Conservation (phyloP, 495 filamentous ascomycete species). For the Penicillium goetzii region DNA sequence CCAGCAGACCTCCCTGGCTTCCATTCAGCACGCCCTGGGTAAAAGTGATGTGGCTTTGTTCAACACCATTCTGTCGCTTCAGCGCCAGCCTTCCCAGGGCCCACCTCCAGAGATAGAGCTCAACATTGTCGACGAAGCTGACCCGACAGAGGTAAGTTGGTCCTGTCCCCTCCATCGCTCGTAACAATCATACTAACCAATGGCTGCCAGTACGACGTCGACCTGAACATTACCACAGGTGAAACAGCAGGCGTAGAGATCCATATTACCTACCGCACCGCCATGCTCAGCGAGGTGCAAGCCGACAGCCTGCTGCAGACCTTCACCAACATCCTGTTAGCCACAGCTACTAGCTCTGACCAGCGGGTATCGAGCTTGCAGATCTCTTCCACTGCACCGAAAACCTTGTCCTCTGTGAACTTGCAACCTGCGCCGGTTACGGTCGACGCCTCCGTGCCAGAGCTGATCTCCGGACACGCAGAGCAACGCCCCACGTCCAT, state of each 20-base stretch:
- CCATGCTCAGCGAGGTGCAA: constrained; percentile 1
- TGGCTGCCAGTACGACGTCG: constrained; percentile 9
- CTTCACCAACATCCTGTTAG: constrained; percentile 7
- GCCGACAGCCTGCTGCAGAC: constrained; percentile 7
- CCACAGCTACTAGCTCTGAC: not conserved
- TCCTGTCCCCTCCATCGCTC: not conserved
- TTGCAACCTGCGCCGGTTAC: not conserved
- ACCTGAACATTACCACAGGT: constrained; percentile 40
- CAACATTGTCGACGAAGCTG: constrained; percentile 6
- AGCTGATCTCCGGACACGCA: constrained; percentile 1
- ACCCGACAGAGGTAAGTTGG: constrained; percentile 49
- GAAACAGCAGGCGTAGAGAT: constrained; percentile 40
- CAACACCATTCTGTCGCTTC: constrained; percentile 42
- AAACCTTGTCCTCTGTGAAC: constrained; percentile 2
- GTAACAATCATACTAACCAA: constrained; percentile 27
- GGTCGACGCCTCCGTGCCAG: not conserved
- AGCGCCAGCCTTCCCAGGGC: constrained; percentile 19
- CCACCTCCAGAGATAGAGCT: constrained; percentile 24
- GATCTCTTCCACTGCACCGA: not conserved
- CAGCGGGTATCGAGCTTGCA: not conserved
- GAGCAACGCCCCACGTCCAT: not conserved
- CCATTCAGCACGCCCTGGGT: constrained; percentile 41
- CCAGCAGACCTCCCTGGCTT: constrained; percentile 38
- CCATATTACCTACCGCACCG: constrained; percentile 29
- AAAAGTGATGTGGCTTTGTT: constrained; percentile 39